Conservation (phyloP, 441 rosid species). For the Pelargonium australe region DNA sequence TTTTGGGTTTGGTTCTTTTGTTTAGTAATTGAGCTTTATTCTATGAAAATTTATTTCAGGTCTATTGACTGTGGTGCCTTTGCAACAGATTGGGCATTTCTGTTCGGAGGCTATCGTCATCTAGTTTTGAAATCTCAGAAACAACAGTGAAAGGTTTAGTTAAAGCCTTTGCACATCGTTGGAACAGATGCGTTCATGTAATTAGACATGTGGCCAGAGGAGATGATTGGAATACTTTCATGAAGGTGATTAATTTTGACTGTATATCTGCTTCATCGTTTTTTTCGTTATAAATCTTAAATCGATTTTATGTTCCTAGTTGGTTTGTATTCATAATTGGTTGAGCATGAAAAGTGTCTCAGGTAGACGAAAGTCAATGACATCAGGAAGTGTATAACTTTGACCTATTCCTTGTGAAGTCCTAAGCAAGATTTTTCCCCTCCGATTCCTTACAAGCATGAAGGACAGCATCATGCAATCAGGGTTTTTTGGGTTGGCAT, state of each 20-base stretch:
- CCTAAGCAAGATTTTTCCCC: too few species aligned
- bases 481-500: too few species aligned
- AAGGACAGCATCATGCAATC: too few species aligned
- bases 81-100: slow-evolving; percentile 46
- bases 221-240: slow-evolving; percentile 58
- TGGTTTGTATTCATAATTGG: background rate
- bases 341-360: too few species aligned
- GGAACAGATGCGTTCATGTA: slow-evolving; percentile 48
- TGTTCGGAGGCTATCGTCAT: slow-evolving; percentile 36
- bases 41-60: slow-evolving; percentile 6
- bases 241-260: slow-evolving; percentile 41
- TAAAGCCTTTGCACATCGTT: slow-evolving; percentile 33
- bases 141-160: slow-evolving; percentile 38
- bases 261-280: slow-evolving; percentile 9
- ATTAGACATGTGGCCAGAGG: slow-evolving; percentile 48
- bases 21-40: background rate
- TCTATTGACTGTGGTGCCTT: slow-evolving; percentile 19
- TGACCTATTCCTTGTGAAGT: too few species aligned
- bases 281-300: background rate
- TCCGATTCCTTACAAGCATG: too few species aligned
- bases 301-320: background rate
- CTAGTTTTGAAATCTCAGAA: slow-evolving; percentile 58
- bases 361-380: too few species aligned
- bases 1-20: slow-evolving; percentile 7
- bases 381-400: too few species aligned